Base-by-base conservation (phyloP, 169 alveolate genomes). In the Plasmodium malariae region DNA sequence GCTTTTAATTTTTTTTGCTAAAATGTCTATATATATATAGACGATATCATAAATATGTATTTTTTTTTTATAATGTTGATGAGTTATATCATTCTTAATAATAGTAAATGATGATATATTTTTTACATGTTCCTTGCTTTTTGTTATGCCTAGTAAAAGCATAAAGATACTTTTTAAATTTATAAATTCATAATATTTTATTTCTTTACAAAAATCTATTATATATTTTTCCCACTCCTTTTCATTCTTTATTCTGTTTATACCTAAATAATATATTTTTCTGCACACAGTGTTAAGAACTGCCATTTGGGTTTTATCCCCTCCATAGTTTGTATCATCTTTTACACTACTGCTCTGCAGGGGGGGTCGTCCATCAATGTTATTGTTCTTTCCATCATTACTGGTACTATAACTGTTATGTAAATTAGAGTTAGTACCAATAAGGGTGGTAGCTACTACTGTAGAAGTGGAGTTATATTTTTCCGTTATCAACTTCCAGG, bases 101-200 rank as follows among this genome's bases (percentile, higher is more conserved):
- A 67, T 37, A 11, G 62, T 59, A 21, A 71, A 14, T n/a, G n/a
- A n/a, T n/a, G n/a, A n/a, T 36, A 62, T 7, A 28, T 9, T 55
- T 24, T 62, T 62, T 26, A 76, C 54, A 51, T 37, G 32, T 1
- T 48, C 37, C 30, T 76, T 49, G 28, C 74, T 48, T 54, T 76
- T 76, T n/a, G 60, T 62, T 51, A 76, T n/a, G 14, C 89, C 89
- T 40, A 76, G 28, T 49, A 76, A 62, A 40, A 76, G 14, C 76
- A 76, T 65, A 49, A 76, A 55, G 43, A 76, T 24, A 40, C 45
- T 45, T 60, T 76, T 76, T 28, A 32, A 43, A 26, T 54, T 76
- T 45, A 76, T 51, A 7, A 55, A 54, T 34, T 49, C 37, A 34
- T 40, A 60, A 24, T 76, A 62, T 62, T 62, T 28, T 26, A 37